Percentiles rank a stretch among this genome's conserved stretches.
Conservation (phyloP, 2,329 filamentous ascomycete genomes). For the Tolypocladium pustulatum region DNA sequence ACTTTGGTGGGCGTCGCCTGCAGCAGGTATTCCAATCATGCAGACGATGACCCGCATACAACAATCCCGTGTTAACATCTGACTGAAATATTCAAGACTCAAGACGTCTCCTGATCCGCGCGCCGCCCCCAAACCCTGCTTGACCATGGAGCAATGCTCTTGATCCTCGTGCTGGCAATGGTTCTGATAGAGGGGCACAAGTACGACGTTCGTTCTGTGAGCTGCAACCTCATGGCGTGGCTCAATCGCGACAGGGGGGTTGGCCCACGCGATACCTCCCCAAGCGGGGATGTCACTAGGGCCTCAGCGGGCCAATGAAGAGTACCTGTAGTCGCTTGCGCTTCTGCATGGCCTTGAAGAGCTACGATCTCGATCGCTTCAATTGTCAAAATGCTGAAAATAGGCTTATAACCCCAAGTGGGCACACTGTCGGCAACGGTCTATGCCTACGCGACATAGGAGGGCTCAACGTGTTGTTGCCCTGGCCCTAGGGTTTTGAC, state of each 20-base stretch:
- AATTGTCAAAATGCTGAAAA: background rate
- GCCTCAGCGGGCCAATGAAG: background rate
- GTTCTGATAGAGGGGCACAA: background rate
- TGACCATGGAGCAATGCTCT: background rate
- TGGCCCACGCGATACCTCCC: background rate
- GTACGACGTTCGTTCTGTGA: background rate
- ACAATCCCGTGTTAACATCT: background rate
- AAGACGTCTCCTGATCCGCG: background rate
- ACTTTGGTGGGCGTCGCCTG: background rate
- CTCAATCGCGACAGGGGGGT: background rate
- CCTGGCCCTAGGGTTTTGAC: background rate
- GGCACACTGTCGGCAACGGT: background rate
- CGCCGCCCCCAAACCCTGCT: background rate
- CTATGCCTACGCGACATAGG: too few species aligned
- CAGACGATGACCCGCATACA: background rate
- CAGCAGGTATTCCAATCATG: background rate
- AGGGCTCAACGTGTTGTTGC: background rate
- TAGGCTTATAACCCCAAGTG: background rate
- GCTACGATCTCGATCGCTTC: background rate
- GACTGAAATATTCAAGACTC: background rate
- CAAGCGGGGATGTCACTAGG: background rate
- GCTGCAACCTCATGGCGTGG: background rate
- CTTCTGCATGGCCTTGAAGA: background rate
- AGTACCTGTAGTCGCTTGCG: background rate
- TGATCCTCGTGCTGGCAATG: background rate